phyloP scores from a whole-genome alignment of 306 rosid genomes.

The Corylus heterophylla region DNA sequence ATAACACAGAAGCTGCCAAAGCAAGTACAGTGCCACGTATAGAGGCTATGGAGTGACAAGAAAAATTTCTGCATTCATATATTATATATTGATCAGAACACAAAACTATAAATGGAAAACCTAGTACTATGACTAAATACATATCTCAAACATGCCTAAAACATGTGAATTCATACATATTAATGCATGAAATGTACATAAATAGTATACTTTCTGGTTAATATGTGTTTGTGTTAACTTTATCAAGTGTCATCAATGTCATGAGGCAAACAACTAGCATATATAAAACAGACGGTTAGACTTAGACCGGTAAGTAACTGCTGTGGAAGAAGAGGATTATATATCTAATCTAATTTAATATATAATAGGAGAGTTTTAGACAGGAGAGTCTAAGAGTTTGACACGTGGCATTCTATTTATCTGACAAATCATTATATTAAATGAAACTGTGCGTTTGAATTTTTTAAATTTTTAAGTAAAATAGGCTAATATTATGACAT shows the following conservation, averaged over 20 bases:
- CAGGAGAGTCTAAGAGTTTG: too few relatives aligned
- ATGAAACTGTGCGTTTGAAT: too few relatives aligned
- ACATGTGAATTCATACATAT: neutral
- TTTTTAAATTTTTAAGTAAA: too few relatives aligned
- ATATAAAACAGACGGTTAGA: too few relatives aligned
- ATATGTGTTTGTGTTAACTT: too few relatives aligned
- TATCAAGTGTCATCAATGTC: neutral
- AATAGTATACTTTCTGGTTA: neutral
- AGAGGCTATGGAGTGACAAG: conserved; percentile 72
- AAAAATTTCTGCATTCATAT: conserved; percentile 59
- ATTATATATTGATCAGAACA: conserved; percentile 12
- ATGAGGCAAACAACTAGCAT: neutral
- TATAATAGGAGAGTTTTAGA: too few relatives aligned
- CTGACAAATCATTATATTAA: too few relatives aligned
- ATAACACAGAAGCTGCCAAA: conserved; percentile 85
- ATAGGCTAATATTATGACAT: too few relatives aligned
- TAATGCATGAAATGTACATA: neutral
- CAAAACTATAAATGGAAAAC: neutral
- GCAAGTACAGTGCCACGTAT: conserved; percentile 92
- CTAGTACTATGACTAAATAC: neutral
- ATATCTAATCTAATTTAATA: too few relatives aligned
- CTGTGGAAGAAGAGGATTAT: too few relatives aligned
- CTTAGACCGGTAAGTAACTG: too few relatives aligned
- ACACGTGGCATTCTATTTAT: too few relatives aligned
- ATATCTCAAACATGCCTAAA: neutral